Percentiles rank a stretch among this genome's conserved stretches.
These are phyloP conservation scores for Fomitopsis schrenkii DNA, from an alignment of 1,284 basidiomycete genomes.

Conservation along the genomic window DNA sequence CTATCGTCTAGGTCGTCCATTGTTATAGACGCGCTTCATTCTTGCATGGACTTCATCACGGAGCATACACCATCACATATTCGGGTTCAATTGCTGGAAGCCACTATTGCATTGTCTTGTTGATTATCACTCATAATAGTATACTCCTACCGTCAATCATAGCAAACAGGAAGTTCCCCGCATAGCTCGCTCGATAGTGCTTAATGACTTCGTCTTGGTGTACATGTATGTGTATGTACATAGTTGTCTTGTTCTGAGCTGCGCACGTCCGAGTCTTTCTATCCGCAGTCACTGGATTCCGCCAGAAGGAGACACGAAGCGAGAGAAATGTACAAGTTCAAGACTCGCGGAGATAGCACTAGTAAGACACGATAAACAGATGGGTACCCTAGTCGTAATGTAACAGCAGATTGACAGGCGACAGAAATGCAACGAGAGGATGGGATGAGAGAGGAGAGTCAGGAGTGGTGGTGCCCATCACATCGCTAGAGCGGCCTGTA, in stretches of 20 bases:
- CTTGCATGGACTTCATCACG: constrained; percentile 9
- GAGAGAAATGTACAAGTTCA: constrained; percentile 21
- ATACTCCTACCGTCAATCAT: neutral
- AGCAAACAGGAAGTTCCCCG: constrained; percentile 1
- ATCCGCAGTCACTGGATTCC: neutral
- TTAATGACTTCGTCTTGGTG: constrained; percentile 6
- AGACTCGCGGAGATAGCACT: constrained; percentile 18
- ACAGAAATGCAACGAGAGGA: constrained; percentile 9
- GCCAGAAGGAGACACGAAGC: constrained; percentile 14
- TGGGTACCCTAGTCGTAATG: constrained; percentile 17
- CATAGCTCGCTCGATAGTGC: constrained; percentile 16
- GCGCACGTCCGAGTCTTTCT: constrained; percentile 6
- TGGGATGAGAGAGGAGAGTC: neutral
- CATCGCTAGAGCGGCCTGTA: constrained; percentile 93
- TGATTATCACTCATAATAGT: constrained; percentile 4
- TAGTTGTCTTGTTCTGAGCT: constrained; percentile 9
- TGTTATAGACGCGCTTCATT: neutral
- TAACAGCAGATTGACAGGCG: constrained; percentile 22
- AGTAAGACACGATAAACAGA: constrained; percentile 19
- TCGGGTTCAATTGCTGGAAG: neutral
- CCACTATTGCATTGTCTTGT: constrained; percentile 6
- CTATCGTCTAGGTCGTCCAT: neutral
- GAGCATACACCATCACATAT: neutral
- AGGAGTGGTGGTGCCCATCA: constrained; percentile 31
- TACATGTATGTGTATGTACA: constrained; percentile 20